Conservation (phyloP, 1,139 yeast species). For the Sugiyamaella novakii region DNA sequence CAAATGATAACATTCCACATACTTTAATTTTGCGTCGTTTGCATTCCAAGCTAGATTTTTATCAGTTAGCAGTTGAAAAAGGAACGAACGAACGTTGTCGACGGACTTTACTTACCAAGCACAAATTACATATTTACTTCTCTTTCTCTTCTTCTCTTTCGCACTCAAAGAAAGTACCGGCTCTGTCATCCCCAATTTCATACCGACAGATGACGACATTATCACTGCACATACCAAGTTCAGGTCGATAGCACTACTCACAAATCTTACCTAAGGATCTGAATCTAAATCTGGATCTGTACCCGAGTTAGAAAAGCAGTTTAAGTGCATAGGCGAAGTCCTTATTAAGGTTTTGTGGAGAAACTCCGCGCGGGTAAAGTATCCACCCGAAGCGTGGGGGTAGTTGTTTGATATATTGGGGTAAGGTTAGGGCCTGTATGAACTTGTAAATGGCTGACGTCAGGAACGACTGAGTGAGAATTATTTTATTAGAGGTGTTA, state of each 20-base stretch:
- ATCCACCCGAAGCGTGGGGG: neutral
- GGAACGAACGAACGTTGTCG: no score
- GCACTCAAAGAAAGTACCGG: neutral
- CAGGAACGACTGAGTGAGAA: no score
- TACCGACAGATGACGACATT: constrained; percentile 2
- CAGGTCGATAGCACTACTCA: neutral
- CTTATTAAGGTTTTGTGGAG: no score
- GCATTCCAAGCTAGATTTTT: constrained; percentile 27
- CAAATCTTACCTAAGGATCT: neutral
- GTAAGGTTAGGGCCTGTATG: no score
- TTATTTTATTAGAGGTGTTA: no score
- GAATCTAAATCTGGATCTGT: neutral
- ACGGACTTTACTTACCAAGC: constrained; percentile 32
- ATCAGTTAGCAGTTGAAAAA: constrained; percentile 1
- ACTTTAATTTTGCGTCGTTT: constrained; percentile 31
- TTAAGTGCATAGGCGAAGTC: no score
- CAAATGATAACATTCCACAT: no score
- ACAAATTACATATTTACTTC: constrained; percentile 29
- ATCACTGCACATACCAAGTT: neutral
- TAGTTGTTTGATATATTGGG: no score
- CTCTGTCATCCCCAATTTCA: neutral
- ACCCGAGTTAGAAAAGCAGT: neutral
- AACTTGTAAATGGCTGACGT: no score
- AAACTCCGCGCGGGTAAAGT: neutral
- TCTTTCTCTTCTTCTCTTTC: constrained; percentile 20